Evolutionary conservation across 495 filamentous ascomycete species (phyloP).

Genomic region (Lophium mytilinum): DNA sequence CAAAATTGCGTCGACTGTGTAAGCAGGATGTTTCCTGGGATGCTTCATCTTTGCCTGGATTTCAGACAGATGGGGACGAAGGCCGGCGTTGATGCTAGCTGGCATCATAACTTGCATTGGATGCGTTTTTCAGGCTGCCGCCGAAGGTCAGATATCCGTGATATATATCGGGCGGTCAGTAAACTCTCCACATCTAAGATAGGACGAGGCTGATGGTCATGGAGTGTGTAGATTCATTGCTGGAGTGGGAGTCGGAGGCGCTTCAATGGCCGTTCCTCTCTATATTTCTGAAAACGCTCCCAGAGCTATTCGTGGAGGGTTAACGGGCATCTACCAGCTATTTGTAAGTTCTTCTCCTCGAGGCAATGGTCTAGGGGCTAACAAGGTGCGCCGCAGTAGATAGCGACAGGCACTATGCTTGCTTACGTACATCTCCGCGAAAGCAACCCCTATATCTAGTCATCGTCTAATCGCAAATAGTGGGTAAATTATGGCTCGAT

Average conservation of each 20-base stretch:
- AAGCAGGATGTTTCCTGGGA: slow-evolving; percentile 58
- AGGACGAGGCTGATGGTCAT: no score
- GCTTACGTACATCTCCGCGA: slow-evolving; percentile 48
- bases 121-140: slow-evolving; percentile 30
- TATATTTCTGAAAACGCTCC: slow-evolving; percentile 60
- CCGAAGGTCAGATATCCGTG: slow-evolving; percentile 35
- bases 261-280: slow-evolving; percentile 56
- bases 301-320: slow-evolving; percentile 58
- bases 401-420: slow-evolving; percentile 54
- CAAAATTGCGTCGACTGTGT: slow-evolving; percentile 60
- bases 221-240: slow-evolving; percentile 46
- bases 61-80: slow-evolving; percentile 24
- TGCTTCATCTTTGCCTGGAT: slow-evolving; percentile 39
- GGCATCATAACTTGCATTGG: slow-evolving; percentile 36
- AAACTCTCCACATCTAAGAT: no score
- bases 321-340: slow-evolving; percentile 65
- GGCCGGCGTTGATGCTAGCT: slow-evolving; percentile 22
- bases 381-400: no score
- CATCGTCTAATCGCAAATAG: no score
- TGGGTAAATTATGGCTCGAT: slow-evolving; percentile 56
- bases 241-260: slow-evolving; percentile 58
- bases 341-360: slow-evolving; percentile 41
- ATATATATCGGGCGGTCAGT: slow-evolving; percentile 59
- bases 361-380: no score
- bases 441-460: neutral